phyloP scores from a whole-genome alignment of 148 eudicot species.

The Simmondsia chinensis region DNA sequence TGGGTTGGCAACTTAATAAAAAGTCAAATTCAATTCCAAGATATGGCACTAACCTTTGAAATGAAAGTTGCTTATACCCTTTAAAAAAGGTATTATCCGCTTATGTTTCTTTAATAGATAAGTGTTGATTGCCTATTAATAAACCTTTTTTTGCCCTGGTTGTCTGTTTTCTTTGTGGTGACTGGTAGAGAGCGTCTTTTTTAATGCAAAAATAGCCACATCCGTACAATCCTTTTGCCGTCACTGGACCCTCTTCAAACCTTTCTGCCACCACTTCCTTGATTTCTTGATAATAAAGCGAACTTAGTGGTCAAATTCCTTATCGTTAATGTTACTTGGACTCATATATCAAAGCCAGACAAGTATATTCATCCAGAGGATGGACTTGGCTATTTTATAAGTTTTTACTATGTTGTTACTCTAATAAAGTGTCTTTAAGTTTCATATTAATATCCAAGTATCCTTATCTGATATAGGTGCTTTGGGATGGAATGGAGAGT shows the following conservation, averaged over 20 bases:
- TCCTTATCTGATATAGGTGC: no score
- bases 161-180: not conserved
- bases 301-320: conserved; percentile 5
- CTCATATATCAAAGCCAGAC: no score
- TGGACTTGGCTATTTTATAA: no score
- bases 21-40: not conserved
- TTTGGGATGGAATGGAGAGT: no score
- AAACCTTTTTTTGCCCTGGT: conserved; percentile 11
- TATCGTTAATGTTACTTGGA: no score
- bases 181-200: conserved; percentile 11
- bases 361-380: no score
- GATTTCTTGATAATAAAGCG: conserved; percentile 6
- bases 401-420: no score
- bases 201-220: not conserved
- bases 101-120: no score
- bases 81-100: no score
- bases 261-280: conserved; percentile 3
- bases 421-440: no score
- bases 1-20: not conserved
- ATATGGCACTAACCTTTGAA: conserved; percentile 7
- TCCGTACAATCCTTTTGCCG: conserved; percentile 12
- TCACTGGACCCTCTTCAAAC: conserved; percentile 4
- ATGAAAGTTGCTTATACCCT: conserved; percentile 9
- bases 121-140: no score
- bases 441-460: no score